These are phyloP conservation scores for Crithidia bombi DNA, from an alignment of 208 protist genomes.

Conservation along the genomic window DNA sequence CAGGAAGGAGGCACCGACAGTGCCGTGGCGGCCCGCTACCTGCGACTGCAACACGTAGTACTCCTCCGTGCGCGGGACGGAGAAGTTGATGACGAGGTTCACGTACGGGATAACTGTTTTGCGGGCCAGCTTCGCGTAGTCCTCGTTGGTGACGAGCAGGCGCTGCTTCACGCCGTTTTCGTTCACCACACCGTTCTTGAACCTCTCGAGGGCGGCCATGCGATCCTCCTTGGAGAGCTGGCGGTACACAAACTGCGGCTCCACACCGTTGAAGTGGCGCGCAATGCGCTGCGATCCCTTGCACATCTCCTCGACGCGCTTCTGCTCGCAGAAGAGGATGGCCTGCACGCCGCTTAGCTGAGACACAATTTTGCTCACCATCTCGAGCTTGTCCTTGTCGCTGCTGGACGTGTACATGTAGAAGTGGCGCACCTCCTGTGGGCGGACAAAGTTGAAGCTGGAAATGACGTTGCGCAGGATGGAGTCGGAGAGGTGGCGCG, in stretches of 20 bases:
- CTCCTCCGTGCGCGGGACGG: constrained; percentile 79
- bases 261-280: constrained; percentile 80
- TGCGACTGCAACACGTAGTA: constrained; percentile 88
- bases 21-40: constrained; percentile 79
- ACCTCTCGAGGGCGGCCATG: constrained; percentile 72
- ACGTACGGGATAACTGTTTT: constrained; percentile 91
- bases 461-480: constrained; percentile 78
- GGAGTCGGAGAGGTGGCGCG: constrained; percentile 68
- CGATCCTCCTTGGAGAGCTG: constrained; percentile 77
- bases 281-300: constrained; percentile 59
- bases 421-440: constrained; percentile 84
- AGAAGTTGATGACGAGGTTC: constrained; percentile 91
- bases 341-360: constrained; percentile 91
- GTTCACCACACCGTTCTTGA: constrained; percentile 86
- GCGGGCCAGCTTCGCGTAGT: constrained; percentile 91
- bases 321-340: constrained; percentile 86
- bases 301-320: constrained; percentile 84
- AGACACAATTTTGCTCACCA: constrained; percentile 78
- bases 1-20: constrained; percentile 82
- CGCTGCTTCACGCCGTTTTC: constrained; percentile 83
- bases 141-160: constrained; percentile 90
- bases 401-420: constrained; percentile 56
- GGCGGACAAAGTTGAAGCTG: constrained; percentile 82
- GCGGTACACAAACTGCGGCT: constrained; percentile 83
- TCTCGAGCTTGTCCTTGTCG: constrained; percentile 87